Conservation (phyloP, 257 asterid genomes). For the Capsicum pubescens region DNA sequence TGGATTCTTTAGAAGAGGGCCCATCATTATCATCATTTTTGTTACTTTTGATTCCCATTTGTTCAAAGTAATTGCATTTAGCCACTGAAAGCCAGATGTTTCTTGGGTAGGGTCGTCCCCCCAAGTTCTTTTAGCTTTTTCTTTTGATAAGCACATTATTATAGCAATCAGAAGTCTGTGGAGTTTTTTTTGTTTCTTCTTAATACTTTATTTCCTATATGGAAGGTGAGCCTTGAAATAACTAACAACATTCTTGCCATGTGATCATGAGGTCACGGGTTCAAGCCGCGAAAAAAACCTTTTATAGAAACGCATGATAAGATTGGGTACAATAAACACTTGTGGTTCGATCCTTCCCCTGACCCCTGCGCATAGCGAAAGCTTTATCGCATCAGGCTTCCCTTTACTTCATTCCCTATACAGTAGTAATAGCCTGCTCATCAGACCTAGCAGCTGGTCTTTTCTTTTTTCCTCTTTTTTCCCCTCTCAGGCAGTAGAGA, state of each 20-base stretch:
- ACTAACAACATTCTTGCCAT: too few species aligned
- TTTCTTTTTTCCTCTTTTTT: background rate
- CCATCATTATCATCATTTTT: background rate
- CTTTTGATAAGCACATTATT: conserved; percentile 6
- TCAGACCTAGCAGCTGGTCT: background rate
- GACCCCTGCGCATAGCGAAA: too few species aligned
- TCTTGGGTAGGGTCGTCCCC: conserved; percentile 16
- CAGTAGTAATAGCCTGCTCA: background rate
- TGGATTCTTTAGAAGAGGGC: conserved; percentile 30
- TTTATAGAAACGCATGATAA: too few species aligned
- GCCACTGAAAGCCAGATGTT: conserved; percentile 8
- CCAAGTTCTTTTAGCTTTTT: background rate
- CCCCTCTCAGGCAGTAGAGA: background rate
- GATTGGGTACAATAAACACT: too few species aligned
- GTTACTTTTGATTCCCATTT: conserved; percentile 21
- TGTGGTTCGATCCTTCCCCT: too few species aligned
- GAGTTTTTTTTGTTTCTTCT: background rate
- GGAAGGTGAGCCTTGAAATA: too few species aligned
- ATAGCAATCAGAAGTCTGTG: background rate
- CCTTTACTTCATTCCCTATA: background rate
- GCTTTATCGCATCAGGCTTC: too few species aligned
- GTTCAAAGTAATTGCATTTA: conserved; percentile 22
- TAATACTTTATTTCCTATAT: background rate
- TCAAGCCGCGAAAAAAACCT: too few species aligned
- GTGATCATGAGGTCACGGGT: too few species aligned